Conservation (phyloP, 805 yeast genomes). For the Saccharomyces eubayanus region DNA sequence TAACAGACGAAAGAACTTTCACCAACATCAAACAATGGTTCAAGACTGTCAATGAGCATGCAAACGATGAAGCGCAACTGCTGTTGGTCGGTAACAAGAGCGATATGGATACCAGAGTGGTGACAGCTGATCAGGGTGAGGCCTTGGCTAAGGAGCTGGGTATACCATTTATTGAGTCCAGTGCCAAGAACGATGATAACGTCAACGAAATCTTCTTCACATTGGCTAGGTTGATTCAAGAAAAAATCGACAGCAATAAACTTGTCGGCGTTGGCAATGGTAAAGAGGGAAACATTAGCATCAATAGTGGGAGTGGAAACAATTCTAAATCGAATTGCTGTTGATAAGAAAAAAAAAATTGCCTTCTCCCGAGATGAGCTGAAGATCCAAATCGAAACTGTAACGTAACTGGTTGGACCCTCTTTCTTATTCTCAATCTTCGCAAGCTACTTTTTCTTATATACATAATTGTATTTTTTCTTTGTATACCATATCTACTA, state of each 20-base stretch:
- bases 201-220: constrained; percentile 89
- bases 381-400: not conserved
- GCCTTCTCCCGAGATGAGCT: constrained; percentile 1
- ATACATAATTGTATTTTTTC: not conserved
- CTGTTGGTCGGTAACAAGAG: constrained; percentile 93
- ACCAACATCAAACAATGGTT: constrained; percentile 92
- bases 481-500: not conserved
- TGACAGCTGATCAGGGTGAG: constrained; percentile 84
- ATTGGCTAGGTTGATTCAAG: constrained; percentile 79
- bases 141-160: constrained; percentile 78
- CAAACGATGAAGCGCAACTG: constrained; percentile 90
- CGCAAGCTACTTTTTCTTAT: not conserved
- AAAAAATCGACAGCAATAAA: constrained; percentile 48
- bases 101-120: constrained; percentile 84
- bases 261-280: constrained; percentile 44
- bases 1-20: constrained; percentile 83
- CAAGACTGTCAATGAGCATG: constrained; percentile 92
- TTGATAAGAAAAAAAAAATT: constrained; percentile 29
- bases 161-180: constrained; percentile 88
- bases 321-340: constrained; percentile 45
- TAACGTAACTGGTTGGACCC: not conserved
- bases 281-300: constrained; percentile 35
- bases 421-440: not conserved
- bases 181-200: constrained; percentile 88
- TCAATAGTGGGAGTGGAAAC: constrained; percentile 40